Conservation (phyloP, 1,284 basidiomycete species). For the Ganoderma leucocontextum region DNA sequence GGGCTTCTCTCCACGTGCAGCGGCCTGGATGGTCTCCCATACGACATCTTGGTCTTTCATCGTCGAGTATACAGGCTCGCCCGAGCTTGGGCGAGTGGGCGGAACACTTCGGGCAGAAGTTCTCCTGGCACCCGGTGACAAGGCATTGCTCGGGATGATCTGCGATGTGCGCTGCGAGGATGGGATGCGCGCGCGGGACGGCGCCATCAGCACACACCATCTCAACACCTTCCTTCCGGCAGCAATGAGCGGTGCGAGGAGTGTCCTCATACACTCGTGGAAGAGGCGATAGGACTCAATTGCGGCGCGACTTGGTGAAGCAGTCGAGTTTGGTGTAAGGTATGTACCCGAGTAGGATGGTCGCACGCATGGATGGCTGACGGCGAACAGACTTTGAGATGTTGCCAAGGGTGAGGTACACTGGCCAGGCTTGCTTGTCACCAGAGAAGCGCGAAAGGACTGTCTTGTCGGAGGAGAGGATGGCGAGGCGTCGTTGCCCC, state of each 20-base stretch:
- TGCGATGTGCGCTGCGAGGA: neutral
- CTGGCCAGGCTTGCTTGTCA: slow-evolving; percentile 39
- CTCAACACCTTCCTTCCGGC: neutral
- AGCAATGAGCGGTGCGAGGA: neutral
- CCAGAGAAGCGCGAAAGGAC: too few species aligned
- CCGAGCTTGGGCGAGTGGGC: slow-evolving; percentile 16
- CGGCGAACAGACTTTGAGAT: slow-evolving; percentile 42
- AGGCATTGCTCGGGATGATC: neutral
- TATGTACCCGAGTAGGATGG: slow-evolving; percentile 50
- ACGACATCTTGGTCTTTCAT: too few species aligned
- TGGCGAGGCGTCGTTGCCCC: too few species aligned
- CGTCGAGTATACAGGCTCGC: slow-evolving; percentile 18
- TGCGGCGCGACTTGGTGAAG: neutral
- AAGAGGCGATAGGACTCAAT: neutral
- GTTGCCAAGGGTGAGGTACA: slow-evolving; percentile 51
- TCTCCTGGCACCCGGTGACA: neutral
- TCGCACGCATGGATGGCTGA: slow-evolving; percentile 39
- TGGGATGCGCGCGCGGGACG: too few species aligned
- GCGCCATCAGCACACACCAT: neutral
- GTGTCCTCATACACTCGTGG: neutral
- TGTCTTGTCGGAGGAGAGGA: too few species aligned
- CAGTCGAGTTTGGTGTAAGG: slow-evolving; percentile 36
- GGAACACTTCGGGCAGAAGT: slow-evolving; percentile 22
- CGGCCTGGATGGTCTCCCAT: too few species aligned
- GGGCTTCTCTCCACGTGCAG: too few species aligned